Percentiles rank a stretch among this genome's conserved stretches.
phyloP scores from a whole-genome alignment of 352 stramenopile species.

The Phytophthora quininea region DNA sequence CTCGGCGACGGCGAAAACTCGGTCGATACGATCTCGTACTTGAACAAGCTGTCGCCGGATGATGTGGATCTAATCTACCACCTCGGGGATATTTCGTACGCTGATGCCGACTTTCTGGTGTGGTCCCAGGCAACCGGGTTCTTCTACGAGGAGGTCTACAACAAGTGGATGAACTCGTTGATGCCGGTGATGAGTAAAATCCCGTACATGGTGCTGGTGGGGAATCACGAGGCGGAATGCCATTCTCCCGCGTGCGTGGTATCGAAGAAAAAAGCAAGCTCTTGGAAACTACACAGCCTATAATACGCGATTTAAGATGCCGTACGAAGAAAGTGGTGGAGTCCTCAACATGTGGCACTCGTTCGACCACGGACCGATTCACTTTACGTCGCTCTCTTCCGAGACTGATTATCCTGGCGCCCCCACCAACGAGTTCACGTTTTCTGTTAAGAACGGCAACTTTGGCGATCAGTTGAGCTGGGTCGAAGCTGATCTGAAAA shows the following conservation, averaged over 20 bases:
- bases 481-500: conserved; percentile 62
- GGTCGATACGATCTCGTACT: conserved; percentile 35
- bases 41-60: conserved; percentile 42
- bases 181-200: conserved; percentile 52
- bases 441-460: conserved; percentile 39
- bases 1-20: conserved; percentile 51
- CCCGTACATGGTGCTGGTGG: conserved; percentile 86
- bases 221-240: conserved; percentile 91
- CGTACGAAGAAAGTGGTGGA: conserved; percentile 62
- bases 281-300: conserved; percentile 86
- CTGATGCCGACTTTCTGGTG: conserved; percentile 34
- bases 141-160: conserved; percentile 89
- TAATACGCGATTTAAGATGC: conserved; percentile 89
- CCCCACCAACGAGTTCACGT: conserved; percentile 41
- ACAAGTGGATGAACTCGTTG: conserved; percentile 83
- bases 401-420: conserved; percentile 69
- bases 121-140: conserved; percentile 50
- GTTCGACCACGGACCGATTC: conserved; percentile 83
- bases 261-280: conserved; percentile 52
- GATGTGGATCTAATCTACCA: conserved; percentile 73
- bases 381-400: conserved; percentile 85
- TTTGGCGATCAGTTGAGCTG: conserved; percentile 62
- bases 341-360: conserved; percentile 89
- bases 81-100: conserved; percentile 72
- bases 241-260: conserved; percentile 68